Evolutionary conservation across 2,329 filamentous ascomycete species (phyloP).

Genomic region (Diaporthe sp.): DNA sequence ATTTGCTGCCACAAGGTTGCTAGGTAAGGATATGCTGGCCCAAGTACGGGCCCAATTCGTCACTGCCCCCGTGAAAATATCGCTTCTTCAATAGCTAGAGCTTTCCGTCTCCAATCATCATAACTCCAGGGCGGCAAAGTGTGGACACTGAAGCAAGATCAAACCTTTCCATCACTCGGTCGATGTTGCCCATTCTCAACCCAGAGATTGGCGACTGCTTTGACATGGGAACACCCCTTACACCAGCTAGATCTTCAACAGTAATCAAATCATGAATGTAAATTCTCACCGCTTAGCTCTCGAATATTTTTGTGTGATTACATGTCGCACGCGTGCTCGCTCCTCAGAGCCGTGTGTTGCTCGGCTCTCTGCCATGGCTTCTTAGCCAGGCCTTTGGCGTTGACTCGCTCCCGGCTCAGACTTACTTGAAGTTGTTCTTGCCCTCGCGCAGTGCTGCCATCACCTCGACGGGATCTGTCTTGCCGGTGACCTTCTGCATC

Average conservation of each 20-base stretch:
- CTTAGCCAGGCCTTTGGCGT: conserved; percentile 9
- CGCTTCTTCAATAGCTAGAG: conserved; percentile 74
- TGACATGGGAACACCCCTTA: conserved; percentile 48
- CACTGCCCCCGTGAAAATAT: background rate
- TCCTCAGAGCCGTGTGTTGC: conserved; percentile 16
- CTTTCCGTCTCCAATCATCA: conserved; percentile 64
- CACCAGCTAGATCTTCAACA: background rate
- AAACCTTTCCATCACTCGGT: conserved; percentile 50
- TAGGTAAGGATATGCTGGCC: background rate
- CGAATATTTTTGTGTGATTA: conserved; percentile 29
- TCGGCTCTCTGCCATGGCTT: conserved; percentile 33
- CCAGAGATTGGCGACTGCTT: conserved; percentile 37
- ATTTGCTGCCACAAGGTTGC: background rate
- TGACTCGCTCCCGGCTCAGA: conserved; percentile 35
- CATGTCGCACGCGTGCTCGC: conserved; percentile 35
- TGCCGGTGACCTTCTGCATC: conserved; percentile 85
- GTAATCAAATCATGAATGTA: background rate
- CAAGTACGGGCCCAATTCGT: background rate
- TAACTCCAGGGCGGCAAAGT: conserved; percentile 68
- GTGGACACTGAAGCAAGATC: conserved; percentile 77
- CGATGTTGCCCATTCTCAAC: conserved; percentile 47
- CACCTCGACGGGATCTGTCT: conserved; percentile 82
- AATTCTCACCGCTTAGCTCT: conserved; percentile 4
- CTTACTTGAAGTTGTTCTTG: conserved; percentile 83
- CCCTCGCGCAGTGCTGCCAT: conserved; percentile 89